Percentiles rank a stretch among this genome's conserved stretches.
Evolutionary conservation across 257 asterid species (phyloP).

Genomic region (Osmanthus fragrans): DNA sequence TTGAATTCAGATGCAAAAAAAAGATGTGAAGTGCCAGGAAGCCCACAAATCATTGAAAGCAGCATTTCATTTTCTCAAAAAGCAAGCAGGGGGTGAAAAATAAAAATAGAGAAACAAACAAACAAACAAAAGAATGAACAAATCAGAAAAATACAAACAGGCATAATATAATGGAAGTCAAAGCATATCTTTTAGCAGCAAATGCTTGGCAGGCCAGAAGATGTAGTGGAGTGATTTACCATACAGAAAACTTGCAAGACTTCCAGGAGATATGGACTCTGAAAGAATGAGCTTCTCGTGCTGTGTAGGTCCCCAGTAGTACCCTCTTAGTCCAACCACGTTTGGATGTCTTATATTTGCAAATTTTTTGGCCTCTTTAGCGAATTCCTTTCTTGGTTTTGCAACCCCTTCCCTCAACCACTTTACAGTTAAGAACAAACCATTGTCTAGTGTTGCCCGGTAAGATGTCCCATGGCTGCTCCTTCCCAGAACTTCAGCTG

Average conservation of each 20-base stretch:
- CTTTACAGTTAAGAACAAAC: slow-evolving; percentile 85
- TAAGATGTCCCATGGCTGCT: slow-evolving; percentile 98
- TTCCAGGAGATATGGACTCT: slow-evolving; percentile 90
- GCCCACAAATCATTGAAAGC: background rate
- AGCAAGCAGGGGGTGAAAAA: background rate
- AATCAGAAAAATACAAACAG: background rate
- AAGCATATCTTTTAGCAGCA: background rate
- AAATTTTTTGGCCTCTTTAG: slow-evolving; percentile 95
- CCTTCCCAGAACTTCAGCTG: slow-evolving; percentile 96
- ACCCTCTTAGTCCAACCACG: slow-evolving; percentile 95
- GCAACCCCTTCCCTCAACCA: slow-evolving; percentile 99
- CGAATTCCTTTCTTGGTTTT: slow-evolving; percentile 90
- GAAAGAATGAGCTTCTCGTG: slow-evolving; percentile 98
- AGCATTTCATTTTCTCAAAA: background rate
- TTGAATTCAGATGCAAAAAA: background rate
- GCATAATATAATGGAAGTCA: background rate
- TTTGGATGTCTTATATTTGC: slow-evolving; percentile 92
- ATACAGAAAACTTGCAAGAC: slow-evolving; percentile 83
- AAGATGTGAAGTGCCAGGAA: background rate
- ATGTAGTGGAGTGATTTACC: slow-evolving; percentile 46
- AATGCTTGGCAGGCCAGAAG: background rate
- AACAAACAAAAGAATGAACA: background rate
- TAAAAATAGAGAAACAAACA: background rate
- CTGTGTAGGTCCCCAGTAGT: slow-evolving; percentile 99
- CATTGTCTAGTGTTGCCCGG: slow-evolving; percentile 77